Evolutionary conservation across 306 rosid genomes (phyloP), one percentile per base, ranked within the genome.

Genomic region (Cicer yamashitae): DNA sequence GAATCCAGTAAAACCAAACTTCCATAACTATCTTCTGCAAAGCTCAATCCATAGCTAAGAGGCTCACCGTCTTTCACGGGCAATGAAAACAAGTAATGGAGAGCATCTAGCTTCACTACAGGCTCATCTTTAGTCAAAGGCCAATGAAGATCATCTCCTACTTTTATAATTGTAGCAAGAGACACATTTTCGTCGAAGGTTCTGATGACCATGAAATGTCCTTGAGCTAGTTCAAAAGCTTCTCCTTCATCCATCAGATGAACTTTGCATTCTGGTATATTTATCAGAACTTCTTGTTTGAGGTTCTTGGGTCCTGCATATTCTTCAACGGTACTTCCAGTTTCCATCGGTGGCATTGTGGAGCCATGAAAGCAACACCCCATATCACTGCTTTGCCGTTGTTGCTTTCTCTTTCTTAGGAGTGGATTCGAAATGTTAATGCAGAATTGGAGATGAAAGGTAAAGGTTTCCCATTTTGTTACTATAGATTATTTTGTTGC

Each of bases 61-160:
- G 96, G 89, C 75, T 94, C 96, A 5, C 96, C 99, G 39, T 89
- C 93, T 37, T 79, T 82, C 82, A 92, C 88, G 8, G 89, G 93
- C 88, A 94, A 52, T 0, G 99, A 79, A 71, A 94, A 94, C 17
- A 94, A 81, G 63, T 94, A 94, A 77, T 84, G 83, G 10, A 91
- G 81, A 50, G 91, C 74, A 73, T 85, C 91, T 0, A 94, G 79
- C 88, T 88, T 92, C 83, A 94, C 93, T 0, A 94, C 99, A 2
- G 96, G 99, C 90, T 92, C 97, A 72, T 94, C 99, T 77, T 92
- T 92, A 12, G 99, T 92, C 77, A 94, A 74, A n/a, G 97, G 99
- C 97, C 99, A 94, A 11, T 89, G 94, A 59, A 94, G 76, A 34
- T 90, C 91, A 6, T 89, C 86, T 12, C 91, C 96, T 0, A 92